Conservation (phyloP, 179 eudicot genomes). For the Actinidia chinensis region DNA sequence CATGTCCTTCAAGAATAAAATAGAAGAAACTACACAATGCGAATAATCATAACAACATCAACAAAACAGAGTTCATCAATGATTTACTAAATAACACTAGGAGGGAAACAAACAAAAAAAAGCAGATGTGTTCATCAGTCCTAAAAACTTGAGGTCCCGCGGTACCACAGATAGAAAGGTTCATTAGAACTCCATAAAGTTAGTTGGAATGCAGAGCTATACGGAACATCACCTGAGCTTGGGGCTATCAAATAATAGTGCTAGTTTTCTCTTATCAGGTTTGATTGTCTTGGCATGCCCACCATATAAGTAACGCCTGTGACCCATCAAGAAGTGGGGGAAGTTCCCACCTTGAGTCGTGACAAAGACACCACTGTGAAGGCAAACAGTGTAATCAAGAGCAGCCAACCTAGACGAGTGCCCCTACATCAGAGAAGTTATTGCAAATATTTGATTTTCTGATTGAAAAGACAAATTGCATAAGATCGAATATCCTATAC, state of each 20-base stretch:
- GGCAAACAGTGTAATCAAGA: conserved; percentile 95
- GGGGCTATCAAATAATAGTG: conserved; percentile 78
- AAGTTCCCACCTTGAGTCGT: conserved; percentile 98
- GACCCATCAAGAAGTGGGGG: conserved; percentile 96
- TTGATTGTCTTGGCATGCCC: conserved; percentile 88
- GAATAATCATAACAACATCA: not conserved
- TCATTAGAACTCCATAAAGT: not conserved
- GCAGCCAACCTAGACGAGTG: conserved; percentile 95
- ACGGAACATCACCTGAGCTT: conserved; percentile 58
- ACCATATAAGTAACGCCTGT: conserved; percentile 79
- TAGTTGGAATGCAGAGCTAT: not conserved
- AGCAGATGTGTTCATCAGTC: not conserved
- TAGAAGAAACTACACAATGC: not conserved
- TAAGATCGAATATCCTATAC: not conserved
- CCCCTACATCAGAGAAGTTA: conserved; percentile 50
- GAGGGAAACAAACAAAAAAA: not conserved
- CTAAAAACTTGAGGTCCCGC: not conserved
- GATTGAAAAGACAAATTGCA: not conserved
- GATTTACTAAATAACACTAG: not conserved
- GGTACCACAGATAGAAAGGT: not conserved
- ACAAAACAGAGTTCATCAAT: not conserved
- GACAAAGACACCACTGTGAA: conserved; percentile 88
- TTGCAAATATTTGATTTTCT: not conserved
- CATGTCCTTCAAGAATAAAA: not conserved
- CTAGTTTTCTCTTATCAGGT: conserved; percentile 90